A percentile compares a stretch with the other conserved stretches of the same genome.
Evolutionary conservation across 306 rosid genomes (phyloP).

Genomic region (Rosa chinensis): DNA sequence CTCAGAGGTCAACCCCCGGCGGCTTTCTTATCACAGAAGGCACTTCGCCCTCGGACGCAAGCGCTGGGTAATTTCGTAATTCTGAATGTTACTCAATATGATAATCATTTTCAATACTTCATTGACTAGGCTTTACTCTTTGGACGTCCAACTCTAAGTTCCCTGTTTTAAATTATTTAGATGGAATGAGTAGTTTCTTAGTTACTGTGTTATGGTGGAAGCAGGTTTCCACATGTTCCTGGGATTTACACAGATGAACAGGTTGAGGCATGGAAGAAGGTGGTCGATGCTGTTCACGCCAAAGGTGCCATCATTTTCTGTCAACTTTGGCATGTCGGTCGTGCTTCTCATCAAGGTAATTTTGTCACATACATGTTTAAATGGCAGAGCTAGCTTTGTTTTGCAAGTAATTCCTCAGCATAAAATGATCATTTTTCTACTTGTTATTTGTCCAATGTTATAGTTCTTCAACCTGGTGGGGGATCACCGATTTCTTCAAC

Average conservation of each 20-base stretch:
- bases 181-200: background rate
- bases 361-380: background rate
- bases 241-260: slow-evolving; percentile 56
- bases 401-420: background rate
- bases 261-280: slow-evolving; percentile 78
- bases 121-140: background rate
- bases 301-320: slow-evolving; percentile 78
- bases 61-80: slow-evolving; percentile 48
- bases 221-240: slow-evolving; percentile 58
- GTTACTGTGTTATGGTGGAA: background rate
- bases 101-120: background rate
- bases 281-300: slow-evolving; percentile 86
- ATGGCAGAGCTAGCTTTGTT: background rate
- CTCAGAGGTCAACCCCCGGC: slow-evolving; percentile 48
- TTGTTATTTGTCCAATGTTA: slow-evolving; percentile 11
- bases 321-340: slow-evolving; percentile 97
- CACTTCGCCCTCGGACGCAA: slow-evolving; percentile 41
- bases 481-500: slow-evolving; percentile 79
- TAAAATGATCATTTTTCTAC: background rate
- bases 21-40: slow-evolving; percentile 59
- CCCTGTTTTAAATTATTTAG: background rate
- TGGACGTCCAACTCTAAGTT: background rate
- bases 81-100: background rate
- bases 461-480: slow-evolving; percentile 80
- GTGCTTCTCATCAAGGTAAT: slow-evolving; percentile 75